A percentile compares a stretch with the other conserved stretches of the same genome.
Conservation (phyloP, 768 basidiomycete species). For the Pisolithus microcarpus region DNA sequence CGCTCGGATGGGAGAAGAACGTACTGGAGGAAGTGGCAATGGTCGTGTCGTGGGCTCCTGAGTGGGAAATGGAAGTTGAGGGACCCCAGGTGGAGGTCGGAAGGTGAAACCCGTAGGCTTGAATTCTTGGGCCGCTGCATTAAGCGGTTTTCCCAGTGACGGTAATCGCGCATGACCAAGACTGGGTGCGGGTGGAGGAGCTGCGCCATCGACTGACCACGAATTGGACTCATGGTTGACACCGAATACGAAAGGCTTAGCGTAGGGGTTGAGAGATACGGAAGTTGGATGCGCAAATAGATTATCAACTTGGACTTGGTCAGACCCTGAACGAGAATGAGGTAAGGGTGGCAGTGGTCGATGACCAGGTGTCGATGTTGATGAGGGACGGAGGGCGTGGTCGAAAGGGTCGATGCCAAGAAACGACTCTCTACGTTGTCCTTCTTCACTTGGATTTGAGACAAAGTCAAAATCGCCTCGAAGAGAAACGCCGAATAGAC, state of each 20-base stretch:
- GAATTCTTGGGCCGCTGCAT: conserved; percentile 74
- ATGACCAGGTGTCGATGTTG: conserved; percentile 32
- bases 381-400: conserved; percentile 42
- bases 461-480: conserved; percentile 60
- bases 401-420: conserved; percentile 36
- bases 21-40: no score
- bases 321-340: conserved; percentile 49
- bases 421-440: conserved; percentile 35
- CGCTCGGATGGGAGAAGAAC: no score
- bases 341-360: conserved; percentile 55
- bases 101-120: conserved; percentile 75
- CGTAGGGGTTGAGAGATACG: conserved; percentile 60
- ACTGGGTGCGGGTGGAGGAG: conserved; percentile 33
- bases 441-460: conserved; percentile 85
- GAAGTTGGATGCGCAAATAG: conserved; percentile 13
- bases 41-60: no score
- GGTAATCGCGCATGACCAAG: conserved; percentile 32
- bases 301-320: conserved; percentile 31
- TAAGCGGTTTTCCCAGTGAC: conserved; percentile 62
- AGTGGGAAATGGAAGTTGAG: conserved; percentile 40
- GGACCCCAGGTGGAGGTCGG: conserved; percentile 59
- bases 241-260: conserved; percentile 82
- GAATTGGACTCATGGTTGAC: conserved; percentile 29
- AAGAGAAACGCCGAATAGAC: conserved; percentile 34
- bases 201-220: conserved; percentile 22